Percentiles rank a stretch among this genome's conserved stretches.
Evolutionary conservation across 1,284 basidiomycete genomes (phyloP).

Genomic region (Cutaneotrichosporon sp.): DNA sequence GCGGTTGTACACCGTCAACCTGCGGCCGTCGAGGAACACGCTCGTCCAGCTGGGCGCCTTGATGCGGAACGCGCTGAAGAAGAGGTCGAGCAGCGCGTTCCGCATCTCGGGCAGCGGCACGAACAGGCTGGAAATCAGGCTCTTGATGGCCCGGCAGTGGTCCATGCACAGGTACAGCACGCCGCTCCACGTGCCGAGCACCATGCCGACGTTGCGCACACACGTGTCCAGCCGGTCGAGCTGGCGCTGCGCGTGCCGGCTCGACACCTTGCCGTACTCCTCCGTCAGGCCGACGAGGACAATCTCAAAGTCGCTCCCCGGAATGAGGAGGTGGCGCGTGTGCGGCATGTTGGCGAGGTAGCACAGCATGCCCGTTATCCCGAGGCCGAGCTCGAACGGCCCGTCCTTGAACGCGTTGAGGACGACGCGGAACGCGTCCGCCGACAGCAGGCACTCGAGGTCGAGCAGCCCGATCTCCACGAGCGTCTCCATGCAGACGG

Average conservation of each 20-base stretch:
- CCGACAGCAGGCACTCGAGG: slow-evolving; percentile 74
- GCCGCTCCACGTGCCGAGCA: slow-evolving; percentile 91
- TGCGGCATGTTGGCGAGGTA: slow-evolving; percentile 83
- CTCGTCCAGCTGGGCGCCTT: slow-evolving; percentile 86
- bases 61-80: slow-evolving; percentile 91
- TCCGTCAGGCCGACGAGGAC: slow-evolving; percentile 85
- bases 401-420: slow-evolving; percentile 85
- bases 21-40: slow-evolving; percentile 81
- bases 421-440: slow-evolving; percentile 84
- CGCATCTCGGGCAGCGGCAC: slow-evolving; percentile 84
- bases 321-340: slow-evolving; percentile 73
- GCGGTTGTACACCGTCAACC: slow-evolving; percentile 63
- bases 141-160: slow-evolving; percentile 78
- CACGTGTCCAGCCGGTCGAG: slow-evolving; percentile 75
- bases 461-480: slow-evolving; percentile 87
- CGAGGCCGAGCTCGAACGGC: slow-evolving; percentile 75
- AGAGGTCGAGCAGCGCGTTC: slow-evolving; percentile 90
- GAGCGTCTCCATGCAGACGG: slow-evolving; percentile 83
- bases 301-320: slow-evolving; percentile 90
- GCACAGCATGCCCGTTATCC: slow-evolving; percentile 82
- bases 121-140: slow-evolving; percentile 79
- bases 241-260: slow-evolving; percentile 54
- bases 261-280: slow-evolving; percentile 75
- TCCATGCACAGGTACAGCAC: slow-evolving; percentile 93
- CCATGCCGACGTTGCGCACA: slow-evolving; percentile 74